Evolutionary conservation across 2,329 filamentous ascomycete genomes (phyloP), one percentile per base, ranked within the genome.

Genomic region (Aspergillus pseudoviridinutans): DNA sequence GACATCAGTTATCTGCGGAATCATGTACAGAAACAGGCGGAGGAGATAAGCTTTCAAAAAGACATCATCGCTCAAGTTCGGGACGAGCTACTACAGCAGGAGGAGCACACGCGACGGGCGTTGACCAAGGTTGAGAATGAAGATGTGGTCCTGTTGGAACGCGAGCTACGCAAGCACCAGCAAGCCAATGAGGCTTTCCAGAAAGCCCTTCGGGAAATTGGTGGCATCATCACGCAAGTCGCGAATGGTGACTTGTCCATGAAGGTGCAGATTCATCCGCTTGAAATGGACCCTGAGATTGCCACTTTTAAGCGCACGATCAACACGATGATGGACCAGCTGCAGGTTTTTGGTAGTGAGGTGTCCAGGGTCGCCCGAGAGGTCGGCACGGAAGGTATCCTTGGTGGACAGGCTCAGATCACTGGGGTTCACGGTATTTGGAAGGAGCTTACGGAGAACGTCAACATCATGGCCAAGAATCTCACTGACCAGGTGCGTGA

Each of bases 181-280:
- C 94, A 97, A 77, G 94, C 95, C 71, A 99, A 99, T 76, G 87
- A 96, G 76, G 95, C 94, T 66, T 99, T 97, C 83, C 92, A 97
- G 73, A 97, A 97, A 76, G 94, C 94, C 10, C 79, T 99, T 35
- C 87, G 92, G 63, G 94, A 99, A 75, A 97, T 99, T 65, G 94
- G 94, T 66, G 94, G 93, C 71, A 97, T 99, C 67, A 91, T 97
- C 68, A 97, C 94, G 24, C 92, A 93, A 61, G 94, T 97, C 64
- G 94, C 93, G 57, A 91, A 91, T 68, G 93, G 93, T 76, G 93
- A 97, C 72, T 82, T 97, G 60, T 96, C 92, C 74, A 97, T 96
- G 82, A 96, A 96, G 78, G 93, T 97, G 62, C 86, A 93, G 69
- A 95, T 97, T 74, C 94, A 97, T 72, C 90, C 90, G 3, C 88